Evolutionary conservation across 495 filamentous ascomycete species (phyloP), one percentile per base, ranked within the genome.

Genomic region (Hypoxylon subgilvum): DNA sequence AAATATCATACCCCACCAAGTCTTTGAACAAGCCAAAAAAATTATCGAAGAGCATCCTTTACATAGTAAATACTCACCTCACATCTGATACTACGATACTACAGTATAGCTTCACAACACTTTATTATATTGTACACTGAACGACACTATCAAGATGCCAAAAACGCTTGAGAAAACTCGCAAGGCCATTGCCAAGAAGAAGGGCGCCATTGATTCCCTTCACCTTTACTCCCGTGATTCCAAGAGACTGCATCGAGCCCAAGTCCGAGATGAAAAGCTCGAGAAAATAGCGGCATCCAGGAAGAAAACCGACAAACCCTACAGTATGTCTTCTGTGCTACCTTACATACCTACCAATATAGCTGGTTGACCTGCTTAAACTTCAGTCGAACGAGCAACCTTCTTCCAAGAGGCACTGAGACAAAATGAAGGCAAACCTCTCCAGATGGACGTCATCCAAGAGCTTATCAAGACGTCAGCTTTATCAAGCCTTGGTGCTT

Each of bases 171-270:
- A 83, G 41, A 96, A 92, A 64, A 86, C 92, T 30, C 86, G 89
- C 50, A 97, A 96, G 76, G 84, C 90, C 52, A 89, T 96, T 41
- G 70, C 83, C 16, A 92, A 92, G 76, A 87, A 87, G 74, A 88
- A 88, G 73, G 84, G 82, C 12, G 78, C 78, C 12, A 77, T 87
- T 42, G 82, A 83, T 17, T 79, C 85, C 10, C 78, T 97, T 10
- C 91, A 97, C 68, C 86, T 90, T 66, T 88, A 89, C 70, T 94
- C 89, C 66, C 80, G 91, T 54, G 88, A 95, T 73, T 85, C 79
- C 6, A 84, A 85, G 61, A 82, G 86, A 36, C 72, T 97, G 50
- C 88, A 89, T 65, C 79, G 84, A 25, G 92, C 91, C 12, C 80
- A 80, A 51, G 79, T 83, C 34, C 79, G 92, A 67, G 88, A 92